Percentiles rank a stretch among this genome's conserved stretches.
Evolutionary conservation across 164 flowering plant genomes (phyloP).

Genomic region (Dillenia suffruticosa): DNA sequence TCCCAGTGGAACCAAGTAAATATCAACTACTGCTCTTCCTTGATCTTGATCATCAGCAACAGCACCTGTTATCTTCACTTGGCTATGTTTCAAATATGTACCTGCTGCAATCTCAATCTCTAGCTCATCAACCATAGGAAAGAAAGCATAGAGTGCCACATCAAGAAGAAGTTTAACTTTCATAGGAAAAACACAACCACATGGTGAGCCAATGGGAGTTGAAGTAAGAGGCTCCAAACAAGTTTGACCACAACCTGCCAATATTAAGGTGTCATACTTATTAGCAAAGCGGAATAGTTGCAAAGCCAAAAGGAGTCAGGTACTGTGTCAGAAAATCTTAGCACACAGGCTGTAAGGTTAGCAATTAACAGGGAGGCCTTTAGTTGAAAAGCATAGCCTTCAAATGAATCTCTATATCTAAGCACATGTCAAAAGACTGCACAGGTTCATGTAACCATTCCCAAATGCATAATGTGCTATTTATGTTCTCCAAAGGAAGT

Average conservation of each 20-base stretch:
- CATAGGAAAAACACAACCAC: conserved; percentile 94
- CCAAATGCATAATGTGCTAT: no score
- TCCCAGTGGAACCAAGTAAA: conserved; percentile 87
- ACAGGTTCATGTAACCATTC: no score
- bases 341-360: no score
- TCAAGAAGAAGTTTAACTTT: conserved; percentile 75
- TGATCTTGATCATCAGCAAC: conserved; percentile 70
- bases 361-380: no score
- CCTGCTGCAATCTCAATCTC: conserved; percentile 90
- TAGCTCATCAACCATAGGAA: conserved; percentile 72
- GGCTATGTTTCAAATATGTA: conserved; percentile 82
- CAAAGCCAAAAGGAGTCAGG: no score
- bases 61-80: conserved; percentile 90
- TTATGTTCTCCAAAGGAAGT: no score
- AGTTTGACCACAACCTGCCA: conserved; percentile 79
- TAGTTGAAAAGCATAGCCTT: no score
- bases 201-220: conserved; percentile 85
- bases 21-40: conserved; percentile 74
- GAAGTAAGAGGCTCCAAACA: conserved; percentile 78
- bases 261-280: conserved; percentile 3
- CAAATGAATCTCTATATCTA: no score
- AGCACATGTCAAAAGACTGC: no score
- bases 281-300: background rate
- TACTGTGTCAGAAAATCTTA: no score
- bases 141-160: conserved; percentile 63